These are phyloP conservation scores for Didymella segeticola DNA, from an alignment of 2,329 filamentous ascomycete genomes.

Conservation along the genomic window DNA sequence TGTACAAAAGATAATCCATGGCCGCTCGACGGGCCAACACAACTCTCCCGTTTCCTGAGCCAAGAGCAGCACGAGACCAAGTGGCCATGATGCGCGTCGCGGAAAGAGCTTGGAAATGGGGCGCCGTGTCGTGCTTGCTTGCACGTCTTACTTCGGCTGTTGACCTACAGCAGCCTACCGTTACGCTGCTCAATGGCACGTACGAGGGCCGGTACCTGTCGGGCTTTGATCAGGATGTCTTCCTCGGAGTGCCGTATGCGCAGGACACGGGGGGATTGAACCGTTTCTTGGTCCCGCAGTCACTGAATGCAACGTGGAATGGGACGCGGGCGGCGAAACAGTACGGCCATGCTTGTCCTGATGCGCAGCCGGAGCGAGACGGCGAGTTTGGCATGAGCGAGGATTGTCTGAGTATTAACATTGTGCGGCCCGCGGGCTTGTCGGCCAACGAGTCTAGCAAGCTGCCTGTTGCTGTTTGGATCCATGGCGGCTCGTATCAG, in stretches of 20 bases:
- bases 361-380: conserved; percentile 32
- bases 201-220: conserved; percentile 44
- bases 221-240: conserved; percentile 54
- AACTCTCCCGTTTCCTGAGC: not conserved
- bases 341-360: conserved; percentile 53
- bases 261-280: conserved; percentile 61
- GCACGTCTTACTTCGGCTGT: conserved; percentile 20
- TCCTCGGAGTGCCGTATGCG: conserved; percentile 63
- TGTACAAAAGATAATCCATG: conserved; percentile 17
- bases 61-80: not conserved
- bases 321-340: conserved; percentile 48
- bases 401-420: conserved; percentile 68
- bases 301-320: conserved; percentile 55
- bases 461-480: conserved; percentile 67
- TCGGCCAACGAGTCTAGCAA: conserved; percentile 43
- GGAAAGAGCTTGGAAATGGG: conserved; percentile 29
- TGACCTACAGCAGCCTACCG: conserved; percentile 36
- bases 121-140: conserved; percentile 22
- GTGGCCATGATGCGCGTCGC: conserved; percentile 19
- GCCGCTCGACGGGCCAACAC: not conserved
- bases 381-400: conserved; percentile 55
- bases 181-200: conserved; percentile 43
- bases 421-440: conserved; percentile 62
- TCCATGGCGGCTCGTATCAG: conserved; percentile 58
- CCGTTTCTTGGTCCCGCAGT: conserved; percentile 60